Evolutionary conservation across 768 basidiomycete species (phyloP).

Genomic region (Tricholoma hemisulphureum): DNA sequence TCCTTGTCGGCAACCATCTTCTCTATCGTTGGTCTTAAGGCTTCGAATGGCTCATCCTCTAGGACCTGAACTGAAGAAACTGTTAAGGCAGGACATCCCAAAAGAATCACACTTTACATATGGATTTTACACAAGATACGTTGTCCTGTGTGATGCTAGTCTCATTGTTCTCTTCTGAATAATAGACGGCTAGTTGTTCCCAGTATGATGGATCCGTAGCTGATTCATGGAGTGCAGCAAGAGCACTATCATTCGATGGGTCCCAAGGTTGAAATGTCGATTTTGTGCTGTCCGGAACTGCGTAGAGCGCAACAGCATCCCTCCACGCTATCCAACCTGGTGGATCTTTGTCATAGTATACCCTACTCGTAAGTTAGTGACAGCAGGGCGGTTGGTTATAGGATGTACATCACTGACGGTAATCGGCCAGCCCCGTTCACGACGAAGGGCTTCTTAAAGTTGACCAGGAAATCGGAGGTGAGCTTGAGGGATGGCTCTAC

Average conservation of each 20-base stretch:
- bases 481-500: slow-evolving; percentile 50
- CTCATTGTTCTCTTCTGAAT: slow-evolving; percentile 76
- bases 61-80: slow-evolving; percentile 63
- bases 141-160: slow-evolving; percentile 65
- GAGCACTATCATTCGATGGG: slow-evolving; percentile 43
- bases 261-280: slow-evolving; percentile 66
- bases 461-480: slow-evolving; percentile 53
- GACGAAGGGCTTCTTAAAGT: slow-evolving; percentile 53
- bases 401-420: slow-evolving; percentile 41
- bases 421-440: slow-evolving; percentile 27
- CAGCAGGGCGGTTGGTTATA: slow-evolving; percentile 2
- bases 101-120: slow-evolving; percentile 47
- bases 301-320: slow-evolving; percentile 43
- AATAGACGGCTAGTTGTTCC: slow-evolving; percentile 65
- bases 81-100: slow-evolving; percentile 3
- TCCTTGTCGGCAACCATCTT: slow-evolving; percentile 65
- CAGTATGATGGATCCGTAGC: slow-evolving; percentile 55
- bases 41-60: slow-evolving; percentile 68
- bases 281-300: slow-evolving; percentile 43
- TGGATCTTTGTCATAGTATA: slow-evolving; percentile 54
- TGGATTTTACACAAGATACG: slow-evolving; percentile 70
- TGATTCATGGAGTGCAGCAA: slow-evolving; percentile 50
- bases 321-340: slow-evolving; percentile 74
- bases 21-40: slow-evolving; percentile 60
- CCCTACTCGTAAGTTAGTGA: slow-evolving; percentile 28